Evolutionary conservation across 352 stramenopile genomes (phyloP).

Genomic region (Pythium dissimile): DNA sequence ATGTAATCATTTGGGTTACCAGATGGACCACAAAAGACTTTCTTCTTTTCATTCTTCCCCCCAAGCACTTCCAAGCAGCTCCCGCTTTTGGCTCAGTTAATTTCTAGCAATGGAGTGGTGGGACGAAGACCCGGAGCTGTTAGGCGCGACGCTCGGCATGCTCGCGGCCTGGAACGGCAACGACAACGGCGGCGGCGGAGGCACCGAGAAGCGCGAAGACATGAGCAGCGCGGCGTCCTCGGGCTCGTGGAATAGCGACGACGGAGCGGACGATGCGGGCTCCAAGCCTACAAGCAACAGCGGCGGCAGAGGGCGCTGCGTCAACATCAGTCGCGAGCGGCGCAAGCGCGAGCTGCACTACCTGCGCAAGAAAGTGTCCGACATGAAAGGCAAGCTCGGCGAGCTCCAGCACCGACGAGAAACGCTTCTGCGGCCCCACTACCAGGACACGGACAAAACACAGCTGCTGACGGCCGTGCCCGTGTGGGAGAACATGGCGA

Average conservation of each 20-base stretch:
- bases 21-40: too few relatives aligned
- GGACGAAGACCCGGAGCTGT: constrained; percentile 17
- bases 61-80: too few relatives aligned
- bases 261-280: background rate
- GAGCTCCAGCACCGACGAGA: constrained; percentile 15
- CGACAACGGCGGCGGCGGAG: background rate
- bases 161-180: constrained; percentile 9
- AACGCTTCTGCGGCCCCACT: constrained; percentile 9
- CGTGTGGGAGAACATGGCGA: constrained; percentile 26
- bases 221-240: background rate
- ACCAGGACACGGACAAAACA: background rate
- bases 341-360: constrained; percentile 32
- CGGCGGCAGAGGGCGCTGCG: background rate
- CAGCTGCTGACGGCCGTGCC: constrained; percentile 6
- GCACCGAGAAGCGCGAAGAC: background rate
- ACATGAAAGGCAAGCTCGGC: constrained; percentile 25
- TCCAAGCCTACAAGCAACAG: background rate
- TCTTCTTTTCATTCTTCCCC: too few relatives aligned
- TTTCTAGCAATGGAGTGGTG: constrained; percentile 10
- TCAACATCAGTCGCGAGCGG: constrained; percentile 20
- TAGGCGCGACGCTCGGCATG: constrained; percentile 17
- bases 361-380: constrained; percentile 19
- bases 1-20: too few relatives aligned
- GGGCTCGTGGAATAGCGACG: background rate
- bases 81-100: too few relatives aligned